phyloP scores from a whole-genome alignment of 306 rosid genomes.

The Pyrus betulifolia region DNA sequence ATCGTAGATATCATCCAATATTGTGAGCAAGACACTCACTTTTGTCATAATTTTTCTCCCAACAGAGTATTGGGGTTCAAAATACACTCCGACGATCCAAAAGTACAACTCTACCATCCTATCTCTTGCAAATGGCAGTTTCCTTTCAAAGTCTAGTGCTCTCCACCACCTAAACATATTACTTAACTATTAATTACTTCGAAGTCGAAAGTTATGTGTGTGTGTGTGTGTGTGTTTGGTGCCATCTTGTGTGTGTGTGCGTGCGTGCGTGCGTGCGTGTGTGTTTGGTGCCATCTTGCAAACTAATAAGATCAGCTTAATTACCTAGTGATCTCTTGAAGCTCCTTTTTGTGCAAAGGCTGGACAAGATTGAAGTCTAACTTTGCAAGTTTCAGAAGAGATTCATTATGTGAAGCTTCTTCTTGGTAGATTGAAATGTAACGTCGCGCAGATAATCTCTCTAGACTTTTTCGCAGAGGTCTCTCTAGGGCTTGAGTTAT shows the following conservation, averaged over 20 bases:
- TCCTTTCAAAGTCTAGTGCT: constrained; percentile 12
- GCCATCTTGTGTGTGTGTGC: too few species aligned
- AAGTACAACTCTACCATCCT: constrained; percentile 44
- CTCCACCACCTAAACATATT: constrained; percentile 42
- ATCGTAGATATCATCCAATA: constrained; percentile 46
- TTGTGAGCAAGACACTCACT: not conserved
- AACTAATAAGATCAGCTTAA: too few species aligned
- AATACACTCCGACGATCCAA: constrained; percentile 28
- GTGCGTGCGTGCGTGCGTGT: too few species aligned
- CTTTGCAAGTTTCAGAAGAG: constrained; percentile 16
- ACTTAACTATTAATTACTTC: not conserved
- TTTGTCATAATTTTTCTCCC: constrained; percentile 24
- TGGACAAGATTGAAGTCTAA: constrained; percentile 29
- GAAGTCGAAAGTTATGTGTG: not conserved
- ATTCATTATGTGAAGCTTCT: constrained; percentile 10
- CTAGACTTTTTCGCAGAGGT: constrained; percentile 15
- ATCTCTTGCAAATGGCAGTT: constrained; percentile 29
- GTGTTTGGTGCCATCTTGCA: too few species aligned
- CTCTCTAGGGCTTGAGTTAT: constrained; percentile 4
- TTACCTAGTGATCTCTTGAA: constrained; percentile 14
- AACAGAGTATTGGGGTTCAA: constrained; percentile 19
- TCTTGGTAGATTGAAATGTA: constrained; percentile 15
- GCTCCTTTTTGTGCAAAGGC: constrained; percentile 15
- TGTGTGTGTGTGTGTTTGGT: too few species aligned
- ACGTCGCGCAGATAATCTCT: not conserved